These are phyloP conservation scores for Suillus plorans DNA, from an alignment of 768 basidiomycete species.

Conservation along the genomic window DNA sequence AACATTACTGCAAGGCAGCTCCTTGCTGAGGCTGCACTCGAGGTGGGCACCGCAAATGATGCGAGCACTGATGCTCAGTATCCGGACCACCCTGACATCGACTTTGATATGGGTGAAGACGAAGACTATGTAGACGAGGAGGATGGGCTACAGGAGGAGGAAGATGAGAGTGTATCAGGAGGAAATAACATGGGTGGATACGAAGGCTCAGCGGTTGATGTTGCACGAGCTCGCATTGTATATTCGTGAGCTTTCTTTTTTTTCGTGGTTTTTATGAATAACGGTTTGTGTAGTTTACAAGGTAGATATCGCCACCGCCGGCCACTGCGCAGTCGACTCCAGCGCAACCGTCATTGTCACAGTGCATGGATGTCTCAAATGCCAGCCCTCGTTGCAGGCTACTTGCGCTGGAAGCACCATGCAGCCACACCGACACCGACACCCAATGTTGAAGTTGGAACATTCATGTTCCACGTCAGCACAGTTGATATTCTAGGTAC, in stretches of 20 bases:
- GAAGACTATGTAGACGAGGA: not conserved
- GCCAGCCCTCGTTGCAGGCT: not conserved
- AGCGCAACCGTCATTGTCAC: not conserved
- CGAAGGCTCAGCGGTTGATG: not conserved
- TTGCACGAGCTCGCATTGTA: not conserved
- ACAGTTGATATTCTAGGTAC: too few species aligned
- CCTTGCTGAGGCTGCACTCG: not conserved
- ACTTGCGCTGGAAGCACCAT: not conserved
- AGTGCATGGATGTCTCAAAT: not conserved
- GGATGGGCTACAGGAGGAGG: not conserved
- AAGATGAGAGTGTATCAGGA: not conserved
- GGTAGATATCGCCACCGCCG: not conserved
- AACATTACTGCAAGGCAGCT: not conserved
- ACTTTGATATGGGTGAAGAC: not conserved
- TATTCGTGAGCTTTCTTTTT: not conserved
- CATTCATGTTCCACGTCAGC: too few species aligned
- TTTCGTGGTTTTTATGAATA: not conserved
- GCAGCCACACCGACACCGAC: not conserved
- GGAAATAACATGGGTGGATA: not conserved
- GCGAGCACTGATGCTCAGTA: not conserved
- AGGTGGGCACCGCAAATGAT: not conserved
- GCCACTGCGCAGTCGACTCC: not conserved
- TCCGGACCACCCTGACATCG: not conserved
- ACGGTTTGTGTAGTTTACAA: not conserved
- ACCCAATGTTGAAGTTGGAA: slow-evolving; percentile 10